Base-by-base conservation (phyloP, 2,329 filamentous ascomycete species). In the Tolypocladium capitatum region DNA sequence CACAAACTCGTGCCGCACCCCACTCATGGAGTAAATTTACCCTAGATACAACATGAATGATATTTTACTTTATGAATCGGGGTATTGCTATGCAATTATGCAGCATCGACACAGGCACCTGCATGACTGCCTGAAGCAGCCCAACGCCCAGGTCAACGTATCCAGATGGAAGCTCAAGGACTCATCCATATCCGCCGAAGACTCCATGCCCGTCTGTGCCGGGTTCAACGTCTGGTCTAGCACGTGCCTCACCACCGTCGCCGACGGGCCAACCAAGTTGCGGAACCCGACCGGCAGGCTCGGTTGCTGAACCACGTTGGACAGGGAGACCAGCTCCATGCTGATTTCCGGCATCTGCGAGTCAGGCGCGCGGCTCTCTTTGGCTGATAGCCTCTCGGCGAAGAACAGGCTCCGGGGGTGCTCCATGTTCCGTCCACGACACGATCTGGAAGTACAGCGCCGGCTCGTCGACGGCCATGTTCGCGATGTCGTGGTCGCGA, bases 371-470 rank as follows among this genome's bases (percentile, higher is more conserved):
- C 60, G 52, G 5, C 63, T 59, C 5, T 58, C 58, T 49, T 72
- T 74, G 46, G 71, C 66, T 21, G 80, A 63, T 0, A 80, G 69
- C 20, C 78, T 66, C 52, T 80, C 72, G 30, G 80, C 63, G 27
- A 81, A 69, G 51, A 82, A 80, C 7, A 74, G 63, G 43, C 77
- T 79, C 41, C 78, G 72, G 0, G 78, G 61, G 43, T 75, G 70
- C 43, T 71, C 67, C 3, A 77, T 75, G 70, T 43, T 71, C 67
- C 3, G 77, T 64, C 7, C 66, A 65, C 1, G 74, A 59, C 4
- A 76, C 59, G n/a, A 73, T 63, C 5, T 70, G 60, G 20, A 64
- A 60, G 46, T 72, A 71, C 2, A 73, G 48, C 0, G 59, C 55
- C 1, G 62, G 54, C 0, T 9, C 38, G 24, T 41, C 24, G 8